A percentile compares a stretch with the other conserved stretches of the same genome.
Conservation (phyloP, 2,329 filamentous ascomycete genomes). For the Aspergillus japonicus region DNA sequence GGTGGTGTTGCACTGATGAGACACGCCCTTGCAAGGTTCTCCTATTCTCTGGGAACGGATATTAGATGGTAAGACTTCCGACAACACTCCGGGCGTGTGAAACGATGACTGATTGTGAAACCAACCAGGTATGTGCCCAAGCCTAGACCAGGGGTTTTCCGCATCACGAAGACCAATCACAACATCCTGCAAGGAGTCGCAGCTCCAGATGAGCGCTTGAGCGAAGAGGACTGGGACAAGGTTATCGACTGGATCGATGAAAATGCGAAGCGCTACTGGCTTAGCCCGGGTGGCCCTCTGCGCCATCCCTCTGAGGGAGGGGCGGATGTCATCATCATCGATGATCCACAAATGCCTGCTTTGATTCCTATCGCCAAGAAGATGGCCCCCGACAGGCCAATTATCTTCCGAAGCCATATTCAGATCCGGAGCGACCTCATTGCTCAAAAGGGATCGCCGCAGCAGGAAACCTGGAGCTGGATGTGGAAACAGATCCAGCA, state of each 20-base stretch:
- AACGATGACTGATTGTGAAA: slow-evolving; percentile 1
- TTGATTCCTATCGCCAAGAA: slow-evolving; percentile 74
- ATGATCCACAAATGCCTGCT: slow-evolving; percentile 81
- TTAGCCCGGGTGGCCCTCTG: slow-evolving; percentile 65
- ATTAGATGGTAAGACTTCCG: slow-evolving; percentile 64
- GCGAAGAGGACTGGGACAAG: slow-evolving; percentile 58
- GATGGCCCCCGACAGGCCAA: slow-evolving; percentile 67
- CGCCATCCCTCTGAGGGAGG: slow-evolving; percentile 65
- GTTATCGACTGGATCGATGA: slow-evolving; percentile 70
- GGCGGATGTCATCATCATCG: slow-evolving; percentile 73
- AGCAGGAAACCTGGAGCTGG: slow-evolving; percentile 72
- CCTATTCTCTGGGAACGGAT: slow-evolving; percentile 65
- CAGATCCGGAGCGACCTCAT: slow-evolving; percentile 76
- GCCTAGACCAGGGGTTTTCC: slow-evolving; percentile 74
- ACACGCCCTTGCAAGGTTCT: slow-evolving; percentile 72
- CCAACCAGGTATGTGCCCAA: slow-evolving; percentile 66
- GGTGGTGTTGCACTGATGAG: slow-evolving; percentile 80
- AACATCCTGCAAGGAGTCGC: slow-evolving; percentile 83
- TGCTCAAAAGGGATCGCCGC: slow-evolving; percentile 61
- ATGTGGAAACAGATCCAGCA: slow-evolving; percentile 69
- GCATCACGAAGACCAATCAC: slow-evolving; percentile 83
- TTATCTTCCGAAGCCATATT: slow-evolving; percentile 80
- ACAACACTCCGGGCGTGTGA: background rate
- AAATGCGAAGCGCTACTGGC: slow-evolving; percentile 75
- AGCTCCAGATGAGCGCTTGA: slow-evolving; percentile 63